Conservation (phyloP, 176 grass and related monocot species). For the sorghum (Sorghum bicolor) region Sorghum_bicolor_NCBIv3 NC_012875.2:782001-782500, state of each 20-base stretch:
- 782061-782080: not conserved
- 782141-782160: slow-evolving; percentile 73
- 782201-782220: slow-evolving; percentile 97
- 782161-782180: slow-evolving; percentile 75
- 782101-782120: slow-evolving; percentile 3
- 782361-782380: slow-evolving; percentile 94
- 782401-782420: slow-evolving; percentile 96
- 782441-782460: slow-evolving; percentile 83
- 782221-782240: slow-evolving; percentile 93
- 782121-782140: slow-evolving; percentile 82
- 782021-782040: not conserved
- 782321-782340: not conserved
- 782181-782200: slow-evolving; percentile 95
- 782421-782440: slow-evolving; percentile 90
- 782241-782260: slow-evolving; percentile 98
- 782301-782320: not conserved
- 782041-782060: not conserved
- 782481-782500: slow-evolving; percentile 74
- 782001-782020: not conserved
- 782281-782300: slow-evolving; percentile 32
- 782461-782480: slow-evolving; percentile 89
- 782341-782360: slow-evolving; percentile 55
- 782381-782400: slow-evolving; percentile 94
- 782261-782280: slow-evolving; percentile 96
- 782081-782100: not conserved